Conservation (phyloP, 768 basidiomycete genomes). For the Podaxis sp. region DNA sequence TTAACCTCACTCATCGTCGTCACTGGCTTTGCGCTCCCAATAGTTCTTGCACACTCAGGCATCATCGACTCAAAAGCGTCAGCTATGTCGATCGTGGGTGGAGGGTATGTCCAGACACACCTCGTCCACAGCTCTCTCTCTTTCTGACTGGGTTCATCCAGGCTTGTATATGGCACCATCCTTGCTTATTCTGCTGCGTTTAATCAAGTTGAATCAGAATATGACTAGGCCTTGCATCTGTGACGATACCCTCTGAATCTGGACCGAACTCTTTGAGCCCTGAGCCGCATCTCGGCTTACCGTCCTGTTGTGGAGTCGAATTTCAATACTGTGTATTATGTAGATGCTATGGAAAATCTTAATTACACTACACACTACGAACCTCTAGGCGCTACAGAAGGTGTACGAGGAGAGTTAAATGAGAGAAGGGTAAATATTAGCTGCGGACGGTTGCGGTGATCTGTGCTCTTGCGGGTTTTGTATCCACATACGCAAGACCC, state of each 20-base stretch:
- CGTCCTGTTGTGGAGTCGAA: neutral
- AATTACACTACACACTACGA: constrained; percentile 7
- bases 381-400: neutral
- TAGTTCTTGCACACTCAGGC: constrained; percentile 89
- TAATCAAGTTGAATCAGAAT: constrained; percentile 80
- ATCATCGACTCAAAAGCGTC: constrained; percentile 84
- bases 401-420: neutral
- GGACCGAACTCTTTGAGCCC: neutral
- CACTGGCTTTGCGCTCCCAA: constrained; percentile 89
- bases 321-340: constrained; percentile 17
- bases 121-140: constrained; percentile 5
- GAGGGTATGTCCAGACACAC: constrained; percentile 57
- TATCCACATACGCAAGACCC: constrained; percentile 25
- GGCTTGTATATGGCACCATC: constrained; percentile 89
- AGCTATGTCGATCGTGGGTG: constrained; percentile 93
- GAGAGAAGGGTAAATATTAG: neutral
- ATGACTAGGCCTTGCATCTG: constrained; percentile 45
- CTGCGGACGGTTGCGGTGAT: constrained; percentile 32
- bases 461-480: constrained; percentile 40
- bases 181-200: constrained; percentile 84
- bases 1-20: constrained; percentile 89
- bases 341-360: constrained; percentile 15
- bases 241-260: neutral
- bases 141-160: constrained; percentile 24
- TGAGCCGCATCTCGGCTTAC: neutral